Evolutionary conservation across 768 basidiomycete species (phyloP).

Genomic region (Boletus rufocinnamomeus): DNA sequence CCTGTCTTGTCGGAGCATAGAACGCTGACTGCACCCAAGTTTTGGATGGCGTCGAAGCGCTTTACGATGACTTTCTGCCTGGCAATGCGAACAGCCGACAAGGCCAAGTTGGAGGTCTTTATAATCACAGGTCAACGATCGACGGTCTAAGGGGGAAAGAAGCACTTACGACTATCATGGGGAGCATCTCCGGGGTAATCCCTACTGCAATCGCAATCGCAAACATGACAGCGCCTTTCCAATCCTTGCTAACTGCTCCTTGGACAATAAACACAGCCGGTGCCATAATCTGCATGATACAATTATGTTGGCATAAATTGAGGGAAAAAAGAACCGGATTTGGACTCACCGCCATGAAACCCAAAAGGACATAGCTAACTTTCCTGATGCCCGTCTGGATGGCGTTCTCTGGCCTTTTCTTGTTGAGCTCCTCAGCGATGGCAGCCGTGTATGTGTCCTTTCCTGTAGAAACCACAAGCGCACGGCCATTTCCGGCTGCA

Average conservation of each 20-base stretch:
- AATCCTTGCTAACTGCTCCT: slow-evolving; percentile 35
- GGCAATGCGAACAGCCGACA: slow-evolving; percentile 57
- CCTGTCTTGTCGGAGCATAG: slow-evolving; percentile 70
- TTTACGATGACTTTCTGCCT: slow-evolving; percentile 61
- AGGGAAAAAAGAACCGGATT: neutral
- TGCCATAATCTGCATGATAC: slow-evolving; percentile 29
- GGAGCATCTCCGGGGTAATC: slow-evolving; percentile 37
- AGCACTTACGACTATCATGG: slow-evolving; percentile 35
- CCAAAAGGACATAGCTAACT: slow-evolving; percentile 36
- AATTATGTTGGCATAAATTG: neutral
- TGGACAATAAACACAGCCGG: slow-evolving; percentile 33
- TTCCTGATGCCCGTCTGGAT: slow-evolving; percentile 37
- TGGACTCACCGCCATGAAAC: slow-evolving; percentile 31
- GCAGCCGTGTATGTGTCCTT: slow-evolving; percentile 38
- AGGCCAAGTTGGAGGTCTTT: slow-evolving; percentile 59
- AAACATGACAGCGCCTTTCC: slow-evolving; percentile 35
- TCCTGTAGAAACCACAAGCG: slow-evolving; percentile 34
- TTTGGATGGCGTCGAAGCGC: slow-evolving; percentile 64
- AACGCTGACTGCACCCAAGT: slow-evolving; percentile 54
- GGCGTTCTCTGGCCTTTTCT: slow-evolving; percentile 35
- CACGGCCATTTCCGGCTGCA: slow-evolving; percentile 35
- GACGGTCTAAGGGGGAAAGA: neutral
- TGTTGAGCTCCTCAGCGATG: slow-evolving; percentile 37
- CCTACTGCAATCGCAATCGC: slow-evolving; percentile 34
- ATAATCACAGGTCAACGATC: slow-evolving; percentile 37